Conservation (phyloP, 2,329 filamentous ascomycete genomes). For the Colletotrichum sp. region DNA sequence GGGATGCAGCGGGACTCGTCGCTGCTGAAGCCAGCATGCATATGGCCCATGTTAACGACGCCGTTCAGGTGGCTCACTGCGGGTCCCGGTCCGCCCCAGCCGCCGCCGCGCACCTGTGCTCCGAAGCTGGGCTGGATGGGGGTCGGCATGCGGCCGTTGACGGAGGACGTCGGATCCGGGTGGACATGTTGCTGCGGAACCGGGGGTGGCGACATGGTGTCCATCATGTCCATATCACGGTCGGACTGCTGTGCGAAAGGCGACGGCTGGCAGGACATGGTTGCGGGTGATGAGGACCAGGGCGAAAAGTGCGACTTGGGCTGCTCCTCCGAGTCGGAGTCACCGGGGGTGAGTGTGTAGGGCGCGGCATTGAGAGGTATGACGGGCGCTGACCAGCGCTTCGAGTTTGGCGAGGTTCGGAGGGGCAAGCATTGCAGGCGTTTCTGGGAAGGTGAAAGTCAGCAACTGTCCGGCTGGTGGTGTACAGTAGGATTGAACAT, state of each 20-base stretch:
- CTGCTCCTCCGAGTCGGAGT: slow-evolving; percentile 44
- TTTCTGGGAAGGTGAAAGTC: slow-evolving; percentile 45
- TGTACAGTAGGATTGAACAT: slow-evolving; percentile 23
- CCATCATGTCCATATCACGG: slow-evolving; percentile 54
- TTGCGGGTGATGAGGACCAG: slow-evolving; percentile 31
- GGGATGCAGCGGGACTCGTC: slow-evolving; percentile 49
- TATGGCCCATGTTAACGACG: slow-evolving; percentile 42
- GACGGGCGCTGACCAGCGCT: slow-evolving; percentile 21
- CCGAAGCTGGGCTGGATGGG: slow-evolving; percentile 65
- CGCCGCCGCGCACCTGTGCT: slow-evolving; percentile 58
- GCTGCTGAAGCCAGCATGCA: slow-evolving; percentile 39
- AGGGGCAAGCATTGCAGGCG: slow-evolving; percentile 58
- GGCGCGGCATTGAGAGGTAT: slow-evolving; percentile 18
- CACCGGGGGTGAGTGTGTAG: slow-evolving; percentile 40
- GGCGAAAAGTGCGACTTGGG: slow-evolving; percentile 34
- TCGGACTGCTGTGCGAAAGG: slow-evolving; percentile 27
- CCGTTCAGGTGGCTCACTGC: slow-evolving; percentile 35
- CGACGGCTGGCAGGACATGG: slow-evolving; percentile 27
- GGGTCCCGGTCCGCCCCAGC: slow-evolving; percentile 41
- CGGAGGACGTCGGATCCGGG: slow-evolving; percentile 9
- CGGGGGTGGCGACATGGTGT: slow-evolving; percentile 32
- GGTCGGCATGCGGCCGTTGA: slow-evolving; percentile 58
- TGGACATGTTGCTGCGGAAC: slow-evolving; percentile 32
- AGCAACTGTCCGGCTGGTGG: neutral
- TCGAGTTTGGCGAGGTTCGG: slow-evolving; percentile 47